Percentiles rank a stretch among this genome's conserved stretches.
Evolutionary conservation across 192 early-diverging fungal genomes (phyloP).

Genomic region (Coemansia sp.): DNA sequence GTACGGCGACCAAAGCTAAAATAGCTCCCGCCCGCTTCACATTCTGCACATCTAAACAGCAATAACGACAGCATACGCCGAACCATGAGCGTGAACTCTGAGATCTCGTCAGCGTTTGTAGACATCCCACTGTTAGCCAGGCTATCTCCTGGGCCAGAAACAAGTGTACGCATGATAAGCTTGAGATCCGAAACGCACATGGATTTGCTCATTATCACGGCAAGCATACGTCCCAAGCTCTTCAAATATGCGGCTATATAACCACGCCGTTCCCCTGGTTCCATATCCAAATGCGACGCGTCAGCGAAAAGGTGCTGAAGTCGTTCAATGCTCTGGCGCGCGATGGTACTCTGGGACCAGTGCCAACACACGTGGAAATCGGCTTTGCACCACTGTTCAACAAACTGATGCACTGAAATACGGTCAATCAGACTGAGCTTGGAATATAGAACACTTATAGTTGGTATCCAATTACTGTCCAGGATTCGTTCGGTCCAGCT

Average conservation of each 20-base stretch:
- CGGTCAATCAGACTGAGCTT: slow-evolving; percentile 17
- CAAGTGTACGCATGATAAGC: slow-evolving; percentile 31
- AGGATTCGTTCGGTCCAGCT: slow-evolving; percentile 11
- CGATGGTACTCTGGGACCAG: slow-evolving; percentile 41
- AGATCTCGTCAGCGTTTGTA: slow-evolving; percentile 5
- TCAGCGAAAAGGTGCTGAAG: slow-evolving; percentile 29
- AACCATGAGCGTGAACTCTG: slow-evolving; percentile 19
- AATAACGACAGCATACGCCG: slow-evolving; percentile 22
- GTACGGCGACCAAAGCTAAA: slow-evolving; percentile 34
- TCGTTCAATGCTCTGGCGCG: slow-evolving; percentile 28
- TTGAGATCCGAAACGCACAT: slow-evolving; percentile 34
- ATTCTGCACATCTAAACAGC: slow-evolving; percentile 19
- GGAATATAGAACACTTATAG: slow-evolving; percentile 12
- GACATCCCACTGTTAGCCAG: background rate
- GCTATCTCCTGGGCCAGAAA: slow-evolving; percentile 16
- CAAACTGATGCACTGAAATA: slow-evolving; percentile 18
- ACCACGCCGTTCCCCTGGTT: background rate
- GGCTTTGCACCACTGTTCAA: slow-evolving; percentile 35
- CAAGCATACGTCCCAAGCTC: slow-evolving; percentile 22
- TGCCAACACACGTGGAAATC: slow-evolving; percentile 24
- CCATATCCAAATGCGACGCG: background rate
- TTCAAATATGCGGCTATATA: slow-evolving; percentile 14
- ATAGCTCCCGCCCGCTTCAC: slow-evolving; percentile 12
- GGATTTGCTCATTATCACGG: slow-evolving; percentile 21
- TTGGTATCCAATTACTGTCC: slow-evolving; percentile 34